phyloP scores from a whole-genome alignment of 106 monocot species.

The Acorus gramineus region DNA sequence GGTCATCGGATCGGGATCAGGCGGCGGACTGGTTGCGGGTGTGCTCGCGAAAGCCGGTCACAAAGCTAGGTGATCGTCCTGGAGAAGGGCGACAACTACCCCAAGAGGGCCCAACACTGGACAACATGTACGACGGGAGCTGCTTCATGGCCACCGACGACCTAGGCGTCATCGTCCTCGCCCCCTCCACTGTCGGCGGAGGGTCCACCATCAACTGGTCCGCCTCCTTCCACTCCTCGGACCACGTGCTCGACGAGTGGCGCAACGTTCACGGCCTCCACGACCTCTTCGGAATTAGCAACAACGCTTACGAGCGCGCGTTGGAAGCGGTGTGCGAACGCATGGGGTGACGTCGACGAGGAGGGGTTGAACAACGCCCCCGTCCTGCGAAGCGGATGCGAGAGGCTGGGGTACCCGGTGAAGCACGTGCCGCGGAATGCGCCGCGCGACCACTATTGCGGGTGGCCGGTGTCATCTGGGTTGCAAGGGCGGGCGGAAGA shows the following conservation, averaged over 20 bases:
- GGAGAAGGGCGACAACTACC: slow-evolving; percentile 42
- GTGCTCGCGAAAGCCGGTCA: slow-evolving; percentile 42
- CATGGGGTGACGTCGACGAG: slow-evolving; percentile 25
- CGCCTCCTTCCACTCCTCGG: slow-evolving; percentile 38
- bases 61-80: slow-evolving; percentile 55
- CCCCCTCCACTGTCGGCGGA: slow-evolving; percentile 50
- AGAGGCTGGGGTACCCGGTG: slow-evolving; percentile 48
- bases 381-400: slow-evolving; percentile 43
- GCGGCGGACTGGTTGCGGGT: slow-evolving; percentile 48
- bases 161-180: slow-evolving; percentile 17
- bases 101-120: slow-evolving; percentile 20
- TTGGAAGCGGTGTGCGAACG: slow-evolving; percentile 53
- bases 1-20: slow-evolving; percentile 47
- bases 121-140: slow-evolving; percentile 31
- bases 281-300: slow-evolving; percentile 36
- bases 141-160: slow-evolving; percentile 27
- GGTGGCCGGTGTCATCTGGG: slow-evolving; percentile 77
- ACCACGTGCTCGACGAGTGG: slow-evolving; percentile 37
- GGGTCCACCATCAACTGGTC: slow-evolving; percentile 60
- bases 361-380: slow-evolving; percentile 45
- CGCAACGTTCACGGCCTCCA: slow-evolving; percentile 25
- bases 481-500: slow-evolving; percentile 48
- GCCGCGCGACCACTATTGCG: slow-evolving; percentile 52
- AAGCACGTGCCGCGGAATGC: slow-evolving; percentile 38
- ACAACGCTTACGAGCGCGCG: slow-evolving; percentile 34